These are phyloP conservation scores for Aureobasidium sp. DNA, from an alignment of 2,329 filamentous ascomycete species.

Conservation along the genomic window DNA sequence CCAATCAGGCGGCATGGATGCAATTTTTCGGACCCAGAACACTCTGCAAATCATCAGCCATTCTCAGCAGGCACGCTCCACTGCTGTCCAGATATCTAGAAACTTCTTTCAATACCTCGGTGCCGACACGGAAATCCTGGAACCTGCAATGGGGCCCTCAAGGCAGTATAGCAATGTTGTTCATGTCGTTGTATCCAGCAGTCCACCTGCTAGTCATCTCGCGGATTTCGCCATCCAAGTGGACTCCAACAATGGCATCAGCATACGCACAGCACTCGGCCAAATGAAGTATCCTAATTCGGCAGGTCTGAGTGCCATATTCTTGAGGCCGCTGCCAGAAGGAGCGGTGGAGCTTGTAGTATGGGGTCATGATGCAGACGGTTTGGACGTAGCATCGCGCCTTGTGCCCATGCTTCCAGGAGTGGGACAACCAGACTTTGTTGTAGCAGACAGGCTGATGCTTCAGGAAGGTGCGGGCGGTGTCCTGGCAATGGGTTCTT, in stretches of 20 bases:
- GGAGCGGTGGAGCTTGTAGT: constrained; percentile 49
- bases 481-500: constrained; percentile 48
- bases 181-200: constrained; percentile 28
- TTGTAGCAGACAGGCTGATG: constrained; percentile 41
- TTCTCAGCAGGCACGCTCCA: constrained; percentile 25
- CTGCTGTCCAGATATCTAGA: constrained; percentile 49
- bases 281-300: neutral
- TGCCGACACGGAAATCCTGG: constrained; percentile 42
- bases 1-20: constrained; percentile 48
- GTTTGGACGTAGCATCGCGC: constrained; percentile 44
- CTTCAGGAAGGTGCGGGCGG: constrained; percentile 48
- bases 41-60: constrained; percentile 37
- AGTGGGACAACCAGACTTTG: constrained; percentile 52
- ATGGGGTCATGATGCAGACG: constrained; percentile 46
- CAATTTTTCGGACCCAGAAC: constrained; percentile 45
- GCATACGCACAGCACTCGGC: neutral
- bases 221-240: constrained; percentile 28
- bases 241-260: constrained; percentile 16
- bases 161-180: constrained; percentile 41
- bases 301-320: constrained; percentile 42
- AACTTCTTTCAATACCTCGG: constrained; percentile 54
- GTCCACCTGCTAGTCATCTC: constrained; percentile 21
- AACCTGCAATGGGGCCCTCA: constrained; percentile 19
- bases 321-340: constrained; percentile 42
- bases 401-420: constrained; percentile 51